Percentiles rank a stretch among this genome's conserved stretches.
These are phyloP conservation scores for Lactarius evosmus DNA, from an alignment of 768 basidiomycete genomes.

Conservation along the genomic window DNA sequence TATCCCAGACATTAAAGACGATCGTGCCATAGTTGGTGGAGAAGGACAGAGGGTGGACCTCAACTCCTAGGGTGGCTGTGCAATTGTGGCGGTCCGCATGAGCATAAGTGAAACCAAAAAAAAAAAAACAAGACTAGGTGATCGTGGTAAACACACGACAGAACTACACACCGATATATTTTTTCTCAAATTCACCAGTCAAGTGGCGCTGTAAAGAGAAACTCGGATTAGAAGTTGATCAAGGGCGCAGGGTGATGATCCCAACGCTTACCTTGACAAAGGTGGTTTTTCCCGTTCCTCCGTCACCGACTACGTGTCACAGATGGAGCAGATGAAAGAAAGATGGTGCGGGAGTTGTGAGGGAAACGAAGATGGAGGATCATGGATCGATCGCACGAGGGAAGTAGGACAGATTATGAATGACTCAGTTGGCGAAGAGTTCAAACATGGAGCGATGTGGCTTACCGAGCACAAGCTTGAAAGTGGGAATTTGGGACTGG, in stretches of 20 bases:
- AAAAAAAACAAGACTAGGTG: slow-evolving; percentile 8
- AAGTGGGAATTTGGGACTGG: slow-evolving; percentile 89
- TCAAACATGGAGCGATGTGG: slow-evolving; percentile 28
- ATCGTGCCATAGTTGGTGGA: slow-evolving; percentile 98
- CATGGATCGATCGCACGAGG: slow-evolving; percentile 53
- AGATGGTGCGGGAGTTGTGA: slow-evolving; percentile 24
- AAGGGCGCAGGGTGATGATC: slow-evolving; percentile 27
- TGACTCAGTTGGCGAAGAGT: slow-evolving; percentile 20
- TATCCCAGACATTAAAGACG: slow-evolving; percentile 99
- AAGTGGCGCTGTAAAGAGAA: slow-evolving; percentile 73
- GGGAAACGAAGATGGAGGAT: slow-evolving; percentile 21
- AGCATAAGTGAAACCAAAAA: slow-evolving; percentile 13
- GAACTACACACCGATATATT: slow-evolving; percentile 82
- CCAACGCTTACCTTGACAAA: slow-evolving; percentile 82
- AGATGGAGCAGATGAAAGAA: slow-evolving; percentile 28
- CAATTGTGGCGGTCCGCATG: slow-evolving; percentile 17
- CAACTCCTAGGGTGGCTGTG: slow-evolving; percentile 96
- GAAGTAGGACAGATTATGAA: slow-evolving; percentile 29
- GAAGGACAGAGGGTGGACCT: slow-evolving; percentile 95
- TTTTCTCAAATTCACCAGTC: slow-evolving; percentile 99
- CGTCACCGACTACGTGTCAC: slow-evolving; percentile 74
- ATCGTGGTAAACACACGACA: slow-evolving; percentile 2
- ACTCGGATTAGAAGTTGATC: slow-evolving; percentile 59
- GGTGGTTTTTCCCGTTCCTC: slow-evolving; percentile 97
- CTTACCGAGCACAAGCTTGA: slow-evolving; percentile 98